Conservation (phyloP, 2,329 filamentous ascomycete species). For the Plenodomus lindquistii region DNA sequence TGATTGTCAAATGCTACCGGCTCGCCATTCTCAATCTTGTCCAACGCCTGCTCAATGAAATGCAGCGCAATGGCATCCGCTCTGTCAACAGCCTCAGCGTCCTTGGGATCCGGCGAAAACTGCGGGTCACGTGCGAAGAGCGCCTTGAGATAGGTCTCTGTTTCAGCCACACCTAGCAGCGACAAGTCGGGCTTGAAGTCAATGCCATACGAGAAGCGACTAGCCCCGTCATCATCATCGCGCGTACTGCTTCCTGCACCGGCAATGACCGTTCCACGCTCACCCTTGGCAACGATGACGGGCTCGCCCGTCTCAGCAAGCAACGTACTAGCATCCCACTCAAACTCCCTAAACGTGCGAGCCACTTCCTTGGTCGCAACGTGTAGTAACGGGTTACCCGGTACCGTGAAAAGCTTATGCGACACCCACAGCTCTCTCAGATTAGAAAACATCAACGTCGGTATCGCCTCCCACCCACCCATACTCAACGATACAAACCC, state of each 20-base stretch:
- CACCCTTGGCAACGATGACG: conserved; percentile 5
- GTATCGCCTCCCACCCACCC: no score
- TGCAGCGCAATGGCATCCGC: conserved; percentile 7
- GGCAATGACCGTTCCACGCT: conserved; percentile 8
- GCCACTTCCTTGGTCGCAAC: conserved; percentile 6
- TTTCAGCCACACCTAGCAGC: conserved; percentile 1
- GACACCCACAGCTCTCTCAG: conserved; percentile 7
- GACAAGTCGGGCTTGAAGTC: conserved; percentile 12
- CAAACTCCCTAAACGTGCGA: conserved; percentile 9
- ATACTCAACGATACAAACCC: conserved; percentile 8
- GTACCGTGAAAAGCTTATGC: conserved; percentile 6
- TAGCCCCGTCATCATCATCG: conserved; percentile 8
- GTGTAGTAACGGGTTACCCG: conserved; percentile 5
- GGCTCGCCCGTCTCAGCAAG: conserved; percentile 10
- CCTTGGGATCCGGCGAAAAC: conserved; percentile 7
- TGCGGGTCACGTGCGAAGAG: conserved; percentile 5
- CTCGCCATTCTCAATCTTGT: conserved; percentile 9
- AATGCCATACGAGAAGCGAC: conserved; percentile 10
- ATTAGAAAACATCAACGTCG: conserved; percentile 8
- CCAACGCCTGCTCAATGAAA: conserved; percentile 10
- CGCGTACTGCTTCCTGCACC: conserved; percentile 5
- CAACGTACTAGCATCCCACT: conserved; percentile 10
- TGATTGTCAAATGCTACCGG: conserved; percentile 5
- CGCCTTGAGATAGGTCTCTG: conserved; percentile 6
- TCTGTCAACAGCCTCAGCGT: conserved; percentile 8